Evolutionary conservation across 2,329 filamentous ascomycete genomes (phyloP), one percentile per base, ranked within the genome.

Genomic region (Aspergillus sp.): DNA sequence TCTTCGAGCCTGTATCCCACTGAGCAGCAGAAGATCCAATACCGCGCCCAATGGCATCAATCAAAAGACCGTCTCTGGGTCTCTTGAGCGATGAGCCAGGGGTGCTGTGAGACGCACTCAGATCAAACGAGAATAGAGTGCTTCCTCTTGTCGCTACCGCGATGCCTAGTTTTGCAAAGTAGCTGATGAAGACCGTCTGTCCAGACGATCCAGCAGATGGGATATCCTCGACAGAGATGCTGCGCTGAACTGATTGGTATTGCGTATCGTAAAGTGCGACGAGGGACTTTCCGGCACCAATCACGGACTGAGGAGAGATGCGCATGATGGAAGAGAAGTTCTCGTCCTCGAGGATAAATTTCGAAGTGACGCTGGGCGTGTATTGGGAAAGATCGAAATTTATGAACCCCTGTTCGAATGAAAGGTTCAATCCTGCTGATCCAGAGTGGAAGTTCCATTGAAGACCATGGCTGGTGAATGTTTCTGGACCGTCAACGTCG

Each of bases 181-280:
- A 72, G 31, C 65, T 64, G 39, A 73, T 57, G 44, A 73, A 71
- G 8, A 53, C 52, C 11, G 67, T 56, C 7, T 58, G 56, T 31
- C 47, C 52, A 11, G 47, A 53, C 6, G 53, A 50, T 19, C 44
- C 49, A 35, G 48, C 49, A 10, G 49, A 49, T n/a, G 59, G 50
- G 32, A 69, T 43, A 45, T 65, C 55, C n/a, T 52, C 40, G 9
- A 63, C 45, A 10, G 64, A 47, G 40, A 71, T 65, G 42, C 65
- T 67, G 41, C 68, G 65, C 48, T 73, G 71, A 10, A 73, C 58
- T 1, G 71, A 71, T 47, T 67, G 63, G 49, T 71, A 74, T 38
- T 70, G 66, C n/a, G 70, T 66, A 50, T 74, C 70, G 42, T 72
- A 71, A 6, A 74, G 51, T 2, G 66, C 68, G 26, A 75, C 54